Evolutionary conservation across 2,329 filamentous ascomycete genomes (phyloP).

Genomic region (Cercospora nicotianae): DNA sequence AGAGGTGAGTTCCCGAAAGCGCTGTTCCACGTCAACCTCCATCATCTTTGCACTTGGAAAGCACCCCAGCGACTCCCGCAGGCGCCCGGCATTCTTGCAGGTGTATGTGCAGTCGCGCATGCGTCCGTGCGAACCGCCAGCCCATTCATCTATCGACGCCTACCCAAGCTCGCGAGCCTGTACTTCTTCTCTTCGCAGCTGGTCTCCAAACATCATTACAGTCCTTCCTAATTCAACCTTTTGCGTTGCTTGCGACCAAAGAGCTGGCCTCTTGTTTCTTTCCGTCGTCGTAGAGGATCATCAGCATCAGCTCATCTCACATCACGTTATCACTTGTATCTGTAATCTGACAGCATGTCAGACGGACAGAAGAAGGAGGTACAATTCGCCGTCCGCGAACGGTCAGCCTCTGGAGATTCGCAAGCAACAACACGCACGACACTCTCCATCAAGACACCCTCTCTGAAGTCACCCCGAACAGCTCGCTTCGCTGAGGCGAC

Average conservation of each 20-base stretch:
- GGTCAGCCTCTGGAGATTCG: conserved; percentile 37
- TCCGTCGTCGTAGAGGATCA: conserved; percentile 29
- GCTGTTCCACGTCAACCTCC: conserved; percentile 9
- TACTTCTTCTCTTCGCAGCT: conserved; percentile 27
- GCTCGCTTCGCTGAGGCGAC: conserved; percentile 82
- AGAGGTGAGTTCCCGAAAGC: conserved; percentile 25
- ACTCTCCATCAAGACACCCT: conserved; percentile 31
- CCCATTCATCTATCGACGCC: conserved; percentile 15
- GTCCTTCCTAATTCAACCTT: conserved; percentile 22
- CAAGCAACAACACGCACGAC: conserved; percentile 27
- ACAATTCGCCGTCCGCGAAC: conserved; percentile 43
- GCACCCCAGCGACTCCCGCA: conserved; percentile 19
- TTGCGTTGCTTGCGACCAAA: conserved; percentile 28
- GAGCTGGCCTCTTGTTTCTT: conserved; percentile 37
- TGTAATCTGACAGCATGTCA: conserved; percentile 45
- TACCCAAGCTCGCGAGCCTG: conserved; percentile 13
- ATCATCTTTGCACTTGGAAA: conserved; percentile 6
- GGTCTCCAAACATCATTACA: conserved; percentile 27
- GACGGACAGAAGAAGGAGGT: conserved; percentile 49
- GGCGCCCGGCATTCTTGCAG: conserved; percentile 22
- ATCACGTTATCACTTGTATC: conserved; percentile 12
- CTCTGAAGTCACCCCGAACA: conserved; percentile 59
- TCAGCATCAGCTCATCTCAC: conserved; percentile 17
- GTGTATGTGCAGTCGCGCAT: conserved; percentile 8
- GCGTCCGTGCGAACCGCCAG: conserved; percentile 32